Base-by-base conservation (phyloP, 2,329 filamentous ascomycete genomes). In the Exophiala viscosa region DNA sequence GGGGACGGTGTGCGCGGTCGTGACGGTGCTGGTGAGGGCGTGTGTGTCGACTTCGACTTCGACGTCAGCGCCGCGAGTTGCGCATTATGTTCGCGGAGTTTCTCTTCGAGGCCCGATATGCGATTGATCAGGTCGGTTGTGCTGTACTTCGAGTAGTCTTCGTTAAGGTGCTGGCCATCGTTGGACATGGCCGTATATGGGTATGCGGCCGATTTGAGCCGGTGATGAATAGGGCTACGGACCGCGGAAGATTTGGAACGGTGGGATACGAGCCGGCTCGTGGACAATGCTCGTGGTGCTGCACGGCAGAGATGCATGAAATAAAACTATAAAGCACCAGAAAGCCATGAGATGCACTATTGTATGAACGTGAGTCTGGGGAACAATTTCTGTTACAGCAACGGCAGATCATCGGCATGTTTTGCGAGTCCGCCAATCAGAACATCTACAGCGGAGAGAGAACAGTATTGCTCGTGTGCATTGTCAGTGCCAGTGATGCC, bases 121-220 rank as follows among this genome's bases (percentile, higher is more conserved):
- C 86, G 80, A 59, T 80, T 73, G 39, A 93, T 80, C 34, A 93
- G 80, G 40, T 81, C 81, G 35, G 83, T 77, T 57, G 82, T 83
- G 48, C 80, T 84, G 87, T 86, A 91, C 58, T 75, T 76, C 36
- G 76, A 76, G 70, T 91, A 91, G 61, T 78, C 72, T 33, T 20
- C 17, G 14, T 17, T 13, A 2, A 15, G 6, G 47, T n/a, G 40
- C 13, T n/a, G 31, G n/a, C 13, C 17, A 2, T 40, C n/a, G 7
- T 34, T 15, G 13, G 35, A n/a, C 20, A 31, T 41, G 35, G 13
- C 28, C 23, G 36, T 23, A 14, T 14, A 8, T 20, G 28, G 35
- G 23, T 34, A 14, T 13, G 28, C 14, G 8, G 2, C 13, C n/a
- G n/a, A 28, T 14, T 28, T 10, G 38, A 15, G 5, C 10, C 8